These are phyloP conservation scores for Phyllosticta ampelicida DNA, from an alignment of 2,329 filamentous ascomycete genomes.

Conservation along the genomic window DNA sequence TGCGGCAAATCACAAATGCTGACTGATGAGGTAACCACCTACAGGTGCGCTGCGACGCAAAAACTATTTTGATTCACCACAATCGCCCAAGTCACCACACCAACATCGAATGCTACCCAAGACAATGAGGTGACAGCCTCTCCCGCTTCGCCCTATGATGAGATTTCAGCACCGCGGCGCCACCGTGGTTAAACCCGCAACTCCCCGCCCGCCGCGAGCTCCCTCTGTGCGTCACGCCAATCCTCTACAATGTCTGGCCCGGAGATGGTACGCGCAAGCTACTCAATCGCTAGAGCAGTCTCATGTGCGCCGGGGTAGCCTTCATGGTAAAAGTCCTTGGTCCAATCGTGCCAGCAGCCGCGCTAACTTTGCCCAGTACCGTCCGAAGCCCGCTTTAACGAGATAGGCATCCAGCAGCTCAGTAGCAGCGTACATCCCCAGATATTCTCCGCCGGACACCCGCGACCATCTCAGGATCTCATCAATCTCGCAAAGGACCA, in stretches of 20 bases:
- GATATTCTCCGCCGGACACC: constrained; percentile 55
- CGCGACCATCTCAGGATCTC: constrained; percentile 55
- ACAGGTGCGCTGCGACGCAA: background rate
- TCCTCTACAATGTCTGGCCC: background rate
- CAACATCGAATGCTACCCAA: background rate
- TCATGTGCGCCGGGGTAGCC: background rate
- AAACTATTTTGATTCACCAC: background rate
- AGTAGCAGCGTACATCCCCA: constrained; percentile 74
- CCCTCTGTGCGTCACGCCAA: background rate
- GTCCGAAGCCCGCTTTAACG: constrained; percentile 66
- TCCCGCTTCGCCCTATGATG: background rate
- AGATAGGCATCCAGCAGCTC: constrained; percentile 89
- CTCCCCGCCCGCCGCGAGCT: background rate
- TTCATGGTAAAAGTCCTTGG: background rate
- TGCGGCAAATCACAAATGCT: background rate
- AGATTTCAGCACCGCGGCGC: background rate
- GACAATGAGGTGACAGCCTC: background rate
- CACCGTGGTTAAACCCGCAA: background rate
- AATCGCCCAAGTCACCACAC: background rate
- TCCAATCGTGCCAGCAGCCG: background rate
- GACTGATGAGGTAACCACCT: background rate
- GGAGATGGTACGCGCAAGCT: constrained; percentile 1
- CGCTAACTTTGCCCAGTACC: constrained; percentile 19
- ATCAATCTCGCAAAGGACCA: constrained; percentile 74
- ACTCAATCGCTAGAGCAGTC: background rate